phyloP scores from a whole-genome alignment of 2,329 filamentous ascomycete genomes.

The Keithomyces neogunnii region DNA sequence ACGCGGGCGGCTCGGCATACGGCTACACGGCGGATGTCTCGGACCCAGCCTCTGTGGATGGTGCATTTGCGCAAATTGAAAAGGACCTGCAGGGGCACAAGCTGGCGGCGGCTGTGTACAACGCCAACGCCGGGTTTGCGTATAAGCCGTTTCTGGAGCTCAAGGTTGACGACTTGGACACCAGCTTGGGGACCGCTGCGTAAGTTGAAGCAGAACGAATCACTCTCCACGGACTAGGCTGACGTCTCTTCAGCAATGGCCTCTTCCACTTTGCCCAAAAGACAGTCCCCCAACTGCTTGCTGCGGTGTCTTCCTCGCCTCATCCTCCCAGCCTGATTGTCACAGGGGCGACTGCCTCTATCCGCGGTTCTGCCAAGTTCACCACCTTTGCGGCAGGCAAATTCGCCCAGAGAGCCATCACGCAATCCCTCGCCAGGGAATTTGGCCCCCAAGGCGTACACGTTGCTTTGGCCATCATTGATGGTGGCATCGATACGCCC shows the following conservation, averaged over 20 bases:
- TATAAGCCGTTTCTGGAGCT: constrained; percentile 52
- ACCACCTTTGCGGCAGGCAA: constrained; percentile 69
- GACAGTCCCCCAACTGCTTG: constrained; percentile 61
- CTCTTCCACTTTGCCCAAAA: constrained; percentile 70
- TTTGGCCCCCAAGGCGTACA: constrained; percentile 81
- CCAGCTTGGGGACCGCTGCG: constrained; percentile 38
- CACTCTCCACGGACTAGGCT: neutral
- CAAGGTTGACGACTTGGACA: constrained; percentile 39
- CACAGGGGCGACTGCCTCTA: constrained; percentile 75
- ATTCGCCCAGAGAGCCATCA: constrained; percentile 66
- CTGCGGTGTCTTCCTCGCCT: constrained; percentile 41
- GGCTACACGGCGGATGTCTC: constrained; percentile 50
- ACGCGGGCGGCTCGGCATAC: constrained; percentile 57
- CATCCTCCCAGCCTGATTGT: constrained; percentile 75
- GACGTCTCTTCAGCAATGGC: constrained; percentile 40
- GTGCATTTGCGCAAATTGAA: constrained; percentile 54
- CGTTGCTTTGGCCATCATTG: constrained; percentile 73
- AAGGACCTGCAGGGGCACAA: constrained; percentile 46
- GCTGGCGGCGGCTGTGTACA: constrained; percentile 61
- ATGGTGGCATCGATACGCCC: constrained; percentile 78
- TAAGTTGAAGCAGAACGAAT: constrained; percentile 24
- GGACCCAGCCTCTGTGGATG: constrained; percentile 38
- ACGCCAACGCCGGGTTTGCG: constrained; percentile 47
- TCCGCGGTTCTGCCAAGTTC: constrained; percentile 64
- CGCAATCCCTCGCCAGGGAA: constrained; percentile 70